Percentiles rank a stretch among this genome's conserved stretches.
phyloP scores from a whole-genome alignment of 1,284 basidiomycete genomes.

The Lentinula novae-zelandiae region DNA sequence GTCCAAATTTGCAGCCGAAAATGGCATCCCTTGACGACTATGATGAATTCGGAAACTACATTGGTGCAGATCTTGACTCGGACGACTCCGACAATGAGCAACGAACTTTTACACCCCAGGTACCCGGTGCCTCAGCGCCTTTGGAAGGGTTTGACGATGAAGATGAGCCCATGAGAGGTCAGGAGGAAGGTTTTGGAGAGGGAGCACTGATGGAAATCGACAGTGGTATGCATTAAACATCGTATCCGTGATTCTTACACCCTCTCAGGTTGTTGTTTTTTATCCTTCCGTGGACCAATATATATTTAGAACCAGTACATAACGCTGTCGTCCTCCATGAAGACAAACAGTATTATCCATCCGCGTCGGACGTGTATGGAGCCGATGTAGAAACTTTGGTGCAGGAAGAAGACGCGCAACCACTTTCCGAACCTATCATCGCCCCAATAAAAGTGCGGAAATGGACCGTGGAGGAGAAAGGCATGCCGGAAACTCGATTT shows the following conservation, averaged over 20 bases:
- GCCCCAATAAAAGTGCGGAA: conserved; percentile 92
- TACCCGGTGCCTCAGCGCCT: conserved; percentile 36
- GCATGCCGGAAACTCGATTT: conserved; percentile 88
- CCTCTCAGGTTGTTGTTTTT: conserved; percentile 14
- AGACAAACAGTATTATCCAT: conserved; percentile 98
- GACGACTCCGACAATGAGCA: conserved; percentile 70
- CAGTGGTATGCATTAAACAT: conserved; percentile 43
- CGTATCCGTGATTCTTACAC: conserved; percentile 16
- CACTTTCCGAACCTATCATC: conserved; percentile 92
- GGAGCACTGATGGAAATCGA: conserved; percentile 79
- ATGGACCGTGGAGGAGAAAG: conserved; percentile 91
- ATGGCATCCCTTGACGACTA: conserved; percentile 87
- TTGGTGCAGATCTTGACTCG: conserved; percentile 89
- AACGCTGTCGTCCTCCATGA: conserved; percentile 94
- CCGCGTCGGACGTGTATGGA: conserved; percentile 90
- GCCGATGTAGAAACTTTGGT: conserved; percentile 94
- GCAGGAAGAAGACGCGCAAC: conserved; percentile 98
- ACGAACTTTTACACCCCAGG: conserved; percentile 38
- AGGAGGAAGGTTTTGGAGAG: conserved; percentile 33
- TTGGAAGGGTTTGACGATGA: conserved; percentile 77
- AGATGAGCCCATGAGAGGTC: conserved; percentile 49
- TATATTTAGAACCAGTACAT: conserved; percentile 57
- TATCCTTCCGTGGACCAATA: neutral
- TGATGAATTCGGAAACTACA: conserved; percentile 94
- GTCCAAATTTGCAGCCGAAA: no score